Percentiles rank a stretch among this genome's conserved stretches.
Evolutionary conservation across 2,329 filamentous ascomycete genomes (phyloP).

Genomic region (Chrysoporthe cubensis): DNA sequence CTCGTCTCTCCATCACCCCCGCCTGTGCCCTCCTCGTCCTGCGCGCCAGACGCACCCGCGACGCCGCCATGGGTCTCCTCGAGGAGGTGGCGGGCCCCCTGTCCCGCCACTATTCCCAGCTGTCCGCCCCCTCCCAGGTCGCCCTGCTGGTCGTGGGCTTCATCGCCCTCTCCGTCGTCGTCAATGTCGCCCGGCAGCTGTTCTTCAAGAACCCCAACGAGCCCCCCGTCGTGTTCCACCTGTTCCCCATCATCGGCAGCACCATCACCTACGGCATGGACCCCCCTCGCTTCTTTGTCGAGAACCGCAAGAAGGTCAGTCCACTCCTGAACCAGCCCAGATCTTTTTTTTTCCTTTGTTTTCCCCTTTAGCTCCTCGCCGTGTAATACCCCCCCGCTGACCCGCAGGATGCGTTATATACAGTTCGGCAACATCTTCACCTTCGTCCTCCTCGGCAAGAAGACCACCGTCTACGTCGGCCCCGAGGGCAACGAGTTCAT

Average conservation of each 20-base stretch:
- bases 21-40: background rate
- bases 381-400: background rate
- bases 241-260: conserved; percentile 83
- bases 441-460: conserved; percentile 56
- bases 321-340: background rate
- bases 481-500: conserved; percentile 59
- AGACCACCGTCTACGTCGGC: conserved; percentile 55
- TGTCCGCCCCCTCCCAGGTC: conserved; percentile 53
- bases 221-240: conserved; percentile 80
- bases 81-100: conserved; percentile 56
- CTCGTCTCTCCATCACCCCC: background rate
- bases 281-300: conserved; percentile 84
- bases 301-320: conserved; percentile 67
- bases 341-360: no score
- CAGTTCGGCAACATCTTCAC: conserved; percentile 59
- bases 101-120: conserved; percentile 53
- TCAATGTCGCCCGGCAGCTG: conserved; percentile 82
- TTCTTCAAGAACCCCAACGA: conserved; percentile 82
- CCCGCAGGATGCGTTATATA: background rate
- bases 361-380: background rate
- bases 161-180: conserved; percentile 61
- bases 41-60: conserved; percentile 7
- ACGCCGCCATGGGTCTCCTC: conserved; percentile 56
- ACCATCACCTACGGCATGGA: conserved; percentile 96
- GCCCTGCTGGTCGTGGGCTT: conserved; percentile 48